Conservation (phyloP, 1,139 yeast genomes). For the Blastobotrys apis region DNA sequence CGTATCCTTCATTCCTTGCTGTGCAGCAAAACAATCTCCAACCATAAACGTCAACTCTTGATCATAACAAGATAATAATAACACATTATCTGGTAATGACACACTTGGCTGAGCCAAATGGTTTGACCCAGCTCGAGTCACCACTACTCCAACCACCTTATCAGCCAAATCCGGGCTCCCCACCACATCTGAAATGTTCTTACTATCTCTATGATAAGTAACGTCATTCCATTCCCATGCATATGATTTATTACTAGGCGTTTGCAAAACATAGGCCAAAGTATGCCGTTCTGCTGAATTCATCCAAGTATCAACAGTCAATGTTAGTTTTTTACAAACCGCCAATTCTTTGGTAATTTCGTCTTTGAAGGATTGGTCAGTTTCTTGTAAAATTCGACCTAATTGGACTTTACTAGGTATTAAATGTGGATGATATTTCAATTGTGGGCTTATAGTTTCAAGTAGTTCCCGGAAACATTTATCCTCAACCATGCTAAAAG, state of each 20-base stretch:
- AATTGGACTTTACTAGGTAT: slow-evolving; percentile 9
- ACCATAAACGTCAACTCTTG: slow-evolving; percentile 13
- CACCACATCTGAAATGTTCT: slow-evolving; percentile 5
- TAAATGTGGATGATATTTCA: slow-evolving; percentile 8
- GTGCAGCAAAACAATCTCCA: slow-evolving; percentile 9
- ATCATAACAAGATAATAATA: slow-evolving; percentile 13
- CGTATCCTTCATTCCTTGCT: slow-evolving; percentile 10
- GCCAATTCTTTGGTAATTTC: slow-evolving; percentile 12
- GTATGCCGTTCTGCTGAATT: slow-evolving; percentile 11
- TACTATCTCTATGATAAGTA: background rate
- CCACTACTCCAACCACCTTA: slow-evolving; percentile 13
- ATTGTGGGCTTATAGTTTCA: slow-evolving; percentile 9
- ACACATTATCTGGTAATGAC: background rate
- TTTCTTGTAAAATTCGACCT: slow-evolving; percentile 9
- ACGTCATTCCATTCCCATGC: slow-evolving; percentile 17
- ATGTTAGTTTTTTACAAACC: slow-evolving; percentile 12
- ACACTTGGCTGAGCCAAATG: background rate
- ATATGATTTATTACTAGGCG: slow-evolving; percentile 9
- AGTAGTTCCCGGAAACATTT: slow-evolving; percentile 13
- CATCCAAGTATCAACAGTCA: slow-evolving; percentile 16
- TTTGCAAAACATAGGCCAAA: slow-evolving; percentile 12
- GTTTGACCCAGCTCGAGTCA: slow-evolving; percentile 12
- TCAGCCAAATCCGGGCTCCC: slow-evolving; percentile 7
- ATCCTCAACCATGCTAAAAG: slow-evolving; percentile 12
- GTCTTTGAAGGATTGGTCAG: slow-evolving; percentile 7